Evolutionary conservation across 305 asterid species (phyloP).

Genomic region (Rubia occidens): DNA sequence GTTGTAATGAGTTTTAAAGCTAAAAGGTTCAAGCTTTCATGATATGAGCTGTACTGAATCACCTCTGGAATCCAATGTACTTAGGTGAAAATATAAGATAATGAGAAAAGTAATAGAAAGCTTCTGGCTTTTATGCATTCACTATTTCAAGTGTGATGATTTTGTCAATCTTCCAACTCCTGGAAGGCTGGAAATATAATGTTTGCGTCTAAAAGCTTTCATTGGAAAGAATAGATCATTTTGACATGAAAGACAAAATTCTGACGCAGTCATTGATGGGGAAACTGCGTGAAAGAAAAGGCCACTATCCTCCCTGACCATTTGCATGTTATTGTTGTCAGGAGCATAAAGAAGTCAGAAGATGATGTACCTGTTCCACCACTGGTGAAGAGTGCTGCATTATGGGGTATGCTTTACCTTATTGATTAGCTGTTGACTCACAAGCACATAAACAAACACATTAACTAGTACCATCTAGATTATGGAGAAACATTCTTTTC

Average conservation of each 20-base stretch:
- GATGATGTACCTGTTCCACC: conserved; percentile 95
- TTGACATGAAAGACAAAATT: neutral
- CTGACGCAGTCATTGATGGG: neutral
- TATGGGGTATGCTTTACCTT: conserved; percentile 69
- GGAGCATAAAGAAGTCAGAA: conserved; percentile 71
- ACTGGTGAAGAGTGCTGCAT: conserved; percentile 78
- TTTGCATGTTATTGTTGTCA: conserved; percentile 24
- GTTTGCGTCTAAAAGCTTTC: neutral
- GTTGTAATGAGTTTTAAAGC: neutral
- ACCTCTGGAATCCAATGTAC: neutral
- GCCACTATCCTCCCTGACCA: neutral
- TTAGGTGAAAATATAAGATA: neutral
- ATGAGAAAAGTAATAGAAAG: neutral
- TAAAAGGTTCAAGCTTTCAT: neutral
- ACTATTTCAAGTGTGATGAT: neutral
- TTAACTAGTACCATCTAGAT: neutral
- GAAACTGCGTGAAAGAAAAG: neutral
- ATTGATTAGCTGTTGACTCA: neutral
- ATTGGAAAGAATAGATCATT: neutral
- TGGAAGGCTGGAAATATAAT: neutral
- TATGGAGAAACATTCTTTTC: neutral
- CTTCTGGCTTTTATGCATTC: neutral
- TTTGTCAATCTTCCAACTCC: neutral
- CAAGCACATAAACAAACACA: neutral
- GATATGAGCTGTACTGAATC: neutral